Evolutionary conservation across 805 yeast genomes (phyloP).

Genomic region (Kazachstania psychrophila): DNA sequence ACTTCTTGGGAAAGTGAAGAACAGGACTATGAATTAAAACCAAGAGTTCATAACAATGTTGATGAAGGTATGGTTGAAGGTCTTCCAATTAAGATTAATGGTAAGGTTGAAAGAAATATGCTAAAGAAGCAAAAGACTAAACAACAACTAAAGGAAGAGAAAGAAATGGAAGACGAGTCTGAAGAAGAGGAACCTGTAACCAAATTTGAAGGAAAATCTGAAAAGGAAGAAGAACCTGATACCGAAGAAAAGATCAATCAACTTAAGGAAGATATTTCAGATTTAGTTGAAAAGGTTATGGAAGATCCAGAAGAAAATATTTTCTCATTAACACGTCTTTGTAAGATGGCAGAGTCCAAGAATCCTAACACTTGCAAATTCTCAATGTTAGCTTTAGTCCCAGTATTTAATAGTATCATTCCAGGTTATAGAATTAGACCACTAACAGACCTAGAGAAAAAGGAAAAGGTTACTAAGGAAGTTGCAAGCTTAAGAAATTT

Average conservation of each 20-base stretch:
- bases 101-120: slow-evolving; percentile 61
- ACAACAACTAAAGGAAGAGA: slow-evolving; percentile 10
- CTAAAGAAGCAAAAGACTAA: slow-evolving; percentile 18
- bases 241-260: slow-evolving; percentile 46
- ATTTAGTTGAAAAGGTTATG: slow-evolving; percentile 61
- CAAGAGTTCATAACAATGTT: slow-evolving; percentile 44
- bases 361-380: slow-evolving; percentile 60
- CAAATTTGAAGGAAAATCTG: slow-evolving; percentile 21
- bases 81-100: slow-evolving; percentile 73
- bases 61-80: slow-evolving; percentile 47
- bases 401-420: slow-evolving; percentile 74
- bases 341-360: slow-evolving; percentile 60
- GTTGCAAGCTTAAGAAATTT: slow-evolving; percentile 67
- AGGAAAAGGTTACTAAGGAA: slow-evolving; percentile 76
- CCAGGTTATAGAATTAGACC: slow-evolving; percentile 86
- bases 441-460: slow-evolving; percentile 67
- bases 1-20: slow-evolving; percentile 64
- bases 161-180: slow-evolving; percentile 11
- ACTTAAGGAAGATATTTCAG: slow-evolving; percentile 77
- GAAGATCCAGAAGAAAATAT: slow-evolving; percentile 88
- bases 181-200: slow-evolving; percentile 18
- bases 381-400: slow-evolving; percentile 68
- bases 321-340: slow-evolving; percentile 50
- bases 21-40: slow-evolving; percentile 66
- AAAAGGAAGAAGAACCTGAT: slow-evolving; percentile 34